A percentile compares a stretch with the other conserved stretches of the same genome.
phyloP scores from a whole-genome alignment of 1,284 basidiomycete species.

The Spongispora temasekensis region DNA sequence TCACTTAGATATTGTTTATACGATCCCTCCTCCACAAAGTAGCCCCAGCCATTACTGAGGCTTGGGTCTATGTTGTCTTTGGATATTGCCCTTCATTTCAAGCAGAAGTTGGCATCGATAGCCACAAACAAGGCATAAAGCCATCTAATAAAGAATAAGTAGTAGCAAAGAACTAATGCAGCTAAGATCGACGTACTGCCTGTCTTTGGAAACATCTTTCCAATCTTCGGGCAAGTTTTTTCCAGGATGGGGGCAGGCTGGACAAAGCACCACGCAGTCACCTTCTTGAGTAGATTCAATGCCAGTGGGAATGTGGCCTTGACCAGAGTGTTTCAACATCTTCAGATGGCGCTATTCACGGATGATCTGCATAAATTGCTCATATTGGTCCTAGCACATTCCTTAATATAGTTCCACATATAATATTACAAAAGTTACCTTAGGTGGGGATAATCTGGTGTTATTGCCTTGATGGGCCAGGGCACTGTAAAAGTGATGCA shows the following conservation, averaged over 20 bases:
- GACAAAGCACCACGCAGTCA: not conserved
- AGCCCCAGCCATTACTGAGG: not conserved
- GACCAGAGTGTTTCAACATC: conserved; percentile 12
- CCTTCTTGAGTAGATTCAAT: not conserved
- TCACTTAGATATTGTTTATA: not conserved
- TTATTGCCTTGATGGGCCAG: not conserved
- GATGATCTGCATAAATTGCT: conserved; percentile 22
- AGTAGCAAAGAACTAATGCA: not conserved
- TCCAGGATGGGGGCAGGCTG: not conserved
- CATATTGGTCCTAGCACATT: conserved; percentile 24
- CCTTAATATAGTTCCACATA: not conserved
- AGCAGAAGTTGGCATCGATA: not conserved
- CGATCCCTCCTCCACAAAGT: not conserved
- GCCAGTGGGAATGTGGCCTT: not conserved
- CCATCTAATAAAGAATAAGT: not conserved
- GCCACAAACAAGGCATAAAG: not conserved
- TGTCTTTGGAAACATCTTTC: not conserved
- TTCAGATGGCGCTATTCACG: conserved; percentile 31
- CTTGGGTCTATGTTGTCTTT: not conserved
- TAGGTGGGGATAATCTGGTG: not conserved
- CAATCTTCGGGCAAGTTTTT: not conserved
- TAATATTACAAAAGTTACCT: not conserved
- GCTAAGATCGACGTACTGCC: not conserved
- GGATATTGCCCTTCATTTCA: not conserved
- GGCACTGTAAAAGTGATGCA: conserved; percentile 19